Conservation (phyloP, 371 early-diverging fungal species). For the Zychaea mexicana region DNA sequence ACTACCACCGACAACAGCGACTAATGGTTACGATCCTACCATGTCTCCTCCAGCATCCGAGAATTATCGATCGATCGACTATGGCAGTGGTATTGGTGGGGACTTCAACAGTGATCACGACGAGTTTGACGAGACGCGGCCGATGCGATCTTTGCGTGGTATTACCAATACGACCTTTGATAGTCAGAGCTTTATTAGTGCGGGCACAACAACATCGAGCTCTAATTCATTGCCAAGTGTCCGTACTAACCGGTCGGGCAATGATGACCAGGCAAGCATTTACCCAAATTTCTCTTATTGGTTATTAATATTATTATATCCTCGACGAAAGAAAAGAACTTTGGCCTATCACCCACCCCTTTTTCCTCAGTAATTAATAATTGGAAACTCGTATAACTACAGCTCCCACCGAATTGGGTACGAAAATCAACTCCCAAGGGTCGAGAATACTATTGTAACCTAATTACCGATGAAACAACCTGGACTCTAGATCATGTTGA, state of each 20-base stretch:
- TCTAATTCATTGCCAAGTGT: conserved; percentile 20
- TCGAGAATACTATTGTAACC: conserved; percentile 76
- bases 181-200: conserved; percentile 16
- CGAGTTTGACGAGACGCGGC: conserved; percentile 13
- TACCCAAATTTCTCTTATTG: not conserved
- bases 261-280: conserved; percentile 20
- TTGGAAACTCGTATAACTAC: too few relatives aligned
- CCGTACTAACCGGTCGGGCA: conserved; percentile 11
- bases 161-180: conserved; percentile 12
- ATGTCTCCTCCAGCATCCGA: not conserved
- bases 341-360: not conserved
- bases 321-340: not conserved
- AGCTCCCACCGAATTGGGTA: conserved; percentile 67
- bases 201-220: conserved; percentile 12
- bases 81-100: not conserved
- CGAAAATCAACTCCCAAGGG: conserved; percentile 64
- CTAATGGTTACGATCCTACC: not conserved
- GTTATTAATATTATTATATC: too few relatives aligned
- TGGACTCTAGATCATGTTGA: conserved; percentile 61
- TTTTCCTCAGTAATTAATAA: too few relatives aligned
- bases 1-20: not conserved
- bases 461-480: conserved; percentile 76
- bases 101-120: conserved; percentile 7
- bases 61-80: conserved; percentile 5
- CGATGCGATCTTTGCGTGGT: conserved; percentile 34